Base-by-base conservation (phyloP, 2,329 filamentous ascomycete species). In the Calonectria henricotiae region DNA sequence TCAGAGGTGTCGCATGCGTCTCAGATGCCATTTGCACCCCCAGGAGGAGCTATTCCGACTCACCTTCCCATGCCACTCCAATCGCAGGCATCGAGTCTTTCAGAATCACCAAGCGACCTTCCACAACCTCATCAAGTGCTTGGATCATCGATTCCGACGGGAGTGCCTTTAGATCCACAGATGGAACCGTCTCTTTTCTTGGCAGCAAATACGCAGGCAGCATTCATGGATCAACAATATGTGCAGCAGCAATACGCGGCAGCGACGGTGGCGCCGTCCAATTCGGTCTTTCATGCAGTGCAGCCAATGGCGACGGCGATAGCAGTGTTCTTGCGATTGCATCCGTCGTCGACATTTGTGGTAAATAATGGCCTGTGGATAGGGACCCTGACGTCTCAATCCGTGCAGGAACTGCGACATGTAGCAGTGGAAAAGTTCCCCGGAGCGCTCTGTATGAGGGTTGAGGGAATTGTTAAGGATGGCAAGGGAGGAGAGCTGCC, bases 281-380 rank as follows among this genome's bases (percentile, higher is more conserved):
- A 71, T 44, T 63, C 77, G 17, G 75, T 77, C 23, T 80, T 75
- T 67, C 78, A 75, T 43, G 71, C 73, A 51, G 68, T 74, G 8
- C 67, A 70, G 8, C 65, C 78, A 2, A 54, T 76, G 13, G 64
- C 77, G 12, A 62, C 75, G 12, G 74, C 77, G 0, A 87, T 90
- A 47, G 87, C 91, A 2, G 87, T 93, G 13, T 94, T 91, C 81
- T 88, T 95, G 74, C 90, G 91, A n/a, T 85, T 94, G 5, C 89
- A 93, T 73, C 87, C 89, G 0, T 85, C 87, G n/a, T 93, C 91
- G 4, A 86, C 85, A 13, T 84, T 91, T 39, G 82, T 86, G 6
- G 79, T 84, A 70, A 85, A 78, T 69, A 80, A 79, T 74, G 87
- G 85, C 75, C 83, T 92, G 44, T 96, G 93, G 92, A 88, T 94